Percentiles rank a stretch among this genome's conserved stretches.
Conservation (phyloP, 805 yeast species). For the Nakazawaea pomicola region DNA sequence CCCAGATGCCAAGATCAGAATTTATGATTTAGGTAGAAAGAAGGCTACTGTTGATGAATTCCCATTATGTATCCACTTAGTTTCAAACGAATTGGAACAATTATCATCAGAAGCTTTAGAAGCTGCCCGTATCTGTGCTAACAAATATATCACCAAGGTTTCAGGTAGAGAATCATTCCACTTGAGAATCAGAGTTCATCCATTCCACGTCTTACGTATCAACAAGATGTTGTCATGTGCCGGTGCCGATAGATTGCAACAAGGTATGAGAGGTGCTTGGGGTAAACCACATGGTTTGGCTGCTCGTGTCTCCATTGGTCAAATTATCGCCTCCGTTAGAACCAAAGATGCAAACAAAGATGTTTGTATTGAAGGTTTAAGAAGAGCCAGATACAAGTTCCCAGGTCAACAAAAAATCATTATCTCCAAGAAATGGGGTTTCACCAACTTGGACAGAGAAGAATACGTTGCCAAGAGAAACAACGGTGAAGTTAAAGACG, state of each 20-base stretch:
- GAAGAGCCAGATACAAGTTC: constrained; percentile 99
- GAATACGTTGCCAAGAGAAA: constrained; percentile 93
- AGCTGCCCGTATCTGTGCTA: constrained; percentile 99
- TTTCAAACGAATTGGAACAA: constrained; percentile 99
- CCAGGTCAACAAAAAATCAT: constrained; percentile 99
- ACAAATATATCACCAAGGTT: constrained; percentile 97
- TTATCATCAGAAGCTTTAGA: constrained; percentile 99
- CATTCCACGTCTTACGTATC: constrained; percentile 99
- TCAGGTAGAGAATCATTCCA: constrained; percentile 99
- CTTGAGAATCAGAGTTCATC: constrained; percentile 99
- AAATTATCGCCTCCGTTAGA: constrained; percentile 96
- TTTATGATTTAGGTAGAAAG: constrained; percentile 99
- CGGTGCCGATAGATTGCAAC: constrained; percentile 99
- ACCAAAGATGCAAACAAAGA: constrained; percentile 98
- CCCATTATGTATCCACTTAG: constrained; percentile 99
- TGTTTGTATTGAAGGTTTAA: constrained; percentile 96
- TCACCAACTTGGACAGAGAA: constrained; percentile 98
- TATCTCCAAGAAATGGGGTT: constrained; percentile 99
- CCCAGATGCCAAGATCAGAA: constrained; percentile 99
- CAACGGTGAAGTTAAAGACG: constrained; percentile 98
- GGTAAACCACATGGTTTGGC: constrained; percentile 99
- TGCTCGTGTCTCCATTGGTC: constrained; percentile 98
- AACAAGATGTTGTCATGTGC: constrained; percentile 99
- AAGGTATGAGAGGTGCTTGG: constrained; percentile 99
- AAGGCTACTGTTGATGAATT: constrained; percentile 99